A percentile compares a stretch with the other conserved stretches of the same genome.
Conservation (phyloP, 129 eudicot species). For the Escallonia herrerae region DNA sequence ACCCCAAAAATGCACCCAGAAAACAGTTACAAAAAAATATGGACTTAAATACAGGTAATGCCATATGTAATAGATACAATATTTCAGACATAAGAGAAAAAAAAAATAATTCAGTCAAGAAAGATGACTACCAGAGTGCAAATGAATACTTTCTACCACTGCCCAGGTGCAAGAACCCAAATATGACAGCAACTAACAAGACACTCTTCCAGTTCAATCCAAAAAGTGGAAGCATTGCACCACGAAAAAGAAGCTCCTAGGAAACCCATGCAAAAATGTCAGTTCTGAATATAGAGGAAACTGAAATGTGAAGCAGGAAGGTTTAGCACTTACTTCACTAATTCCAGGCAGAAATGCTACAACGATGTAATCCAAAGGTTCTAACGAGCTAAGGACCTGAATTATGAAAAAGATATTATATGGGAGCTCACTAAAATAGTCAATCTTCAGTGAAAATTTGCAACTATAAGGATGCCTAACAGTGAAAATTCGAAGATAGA, state of each 20-base stretch:
- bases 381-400: slow-evolving; percentile 78
- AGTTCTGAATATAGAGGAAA: slow-evolving; percentile 4
- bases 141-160: slow-evolving; percentile 82
- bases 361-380: slow-evolving; percentile 61
- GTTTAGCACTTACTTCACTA: slow-evolving; percentile 56
- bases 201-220: slow-evolving; percentile 62
- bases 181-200: slow-evolving; percentile 56
- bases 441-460: background rate
- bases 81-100: no score
- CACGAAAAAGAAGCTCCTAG: slow-evolving; percentile 87
- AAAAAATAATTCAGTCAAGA: background rate
- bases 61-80: no score
- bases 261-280: slow-evolving; percentile 3
- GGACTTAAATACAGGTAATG: background rate
- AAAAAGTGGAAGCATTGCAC: slow-evolving; percentile 72
- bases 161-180: slow-evolving; percentile 88
- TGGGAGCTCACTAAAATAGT: background rate
- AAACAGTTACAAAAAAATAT: background rate
- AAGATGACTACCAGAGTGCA: slow-evolving; percentile 59
- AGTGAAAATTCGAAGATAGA: background rate
- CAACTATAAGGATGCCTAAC: background rate
- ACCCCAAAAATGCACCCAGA: background rate
- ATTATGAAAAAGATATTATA: slow-evolving; percentile 3
- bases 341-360: slow-evolving; percentile 89
- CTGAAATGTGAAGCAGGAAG: background rate